Percentiles rank a stretch among this genome's conserved stretches.
Conservation (phyloP, 805 yeast species). For the Metschnikowia vanudenii region DNA sequence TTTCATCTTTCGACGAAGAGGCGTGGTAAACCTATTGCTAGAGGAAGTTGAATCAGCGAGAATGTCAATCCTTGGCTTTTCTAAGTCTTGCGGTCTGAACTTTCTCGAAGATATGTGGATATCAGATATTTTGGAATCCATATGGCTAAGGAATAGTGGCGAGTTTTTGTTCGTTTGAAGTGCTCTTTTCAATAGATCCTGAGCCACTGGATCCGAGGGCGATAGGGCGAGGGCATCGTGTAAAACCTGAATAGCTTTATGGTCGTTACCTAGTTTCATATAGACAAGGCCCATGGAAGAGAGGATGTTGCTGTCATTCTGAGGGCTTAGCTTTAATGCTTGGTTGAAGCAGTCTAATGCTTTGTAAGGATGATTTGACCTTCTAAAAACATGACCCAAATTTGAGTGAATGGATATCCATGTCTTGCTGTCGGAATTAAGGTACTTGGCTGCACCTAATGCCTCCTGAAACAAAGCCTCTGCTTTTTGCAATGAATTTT, state of each 20-base stretch:
- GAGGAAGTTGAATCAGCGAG: constrained; percentile 12
- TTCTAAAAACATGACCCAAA: constrained; percentile 83
- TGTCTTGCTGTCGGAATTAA: constrained; percentile 76
- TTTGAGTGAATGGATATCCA: constrained; percentile 85
- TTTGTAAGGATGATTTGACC: constrained; percentile 57
- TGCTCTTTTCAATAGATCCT: constrained; percentile 78
- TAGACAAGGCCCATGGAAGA: constrained; percentile 84
- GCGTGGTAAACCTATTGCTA: constrained; percentile 23
- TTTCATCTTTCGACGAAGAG: constrained; percentile 22
- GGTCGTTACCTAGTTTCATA: constrained; percentile 61
- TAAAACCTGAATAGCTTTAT: constrained; percentile 69
- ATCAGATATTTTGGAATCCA: constrained; percentile 15
- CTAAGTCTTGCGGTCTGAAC: constrained; percentile 1
- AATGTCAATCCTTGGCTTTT: not conserved
- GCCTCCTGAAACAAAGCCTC: constrained; percentile 73
- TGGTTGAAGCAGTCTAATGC: constrained; percentile 75
- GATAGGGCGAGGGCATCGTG: constrained; percentile 79
- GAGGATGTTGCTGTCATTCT: constrained; percentile 66
- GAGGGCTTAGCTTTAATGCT: constrained; percentile 66
- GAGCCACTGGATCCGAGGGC: constrained; percentile 81
- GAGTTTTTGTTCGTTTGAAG: constrained; percentile 51
- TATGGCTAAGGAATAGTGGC: constrained; percentile 12
- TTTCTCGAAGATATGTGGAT: constrained; percentile 3
- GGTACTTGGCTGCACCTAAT: constrained; percentile 58
- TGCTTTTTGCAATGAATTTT: constrained; percentile 62